Conservation (phyloP, 2,329 filamentous ascomycete genomes). For the Cladosporium sp. region DNA sequence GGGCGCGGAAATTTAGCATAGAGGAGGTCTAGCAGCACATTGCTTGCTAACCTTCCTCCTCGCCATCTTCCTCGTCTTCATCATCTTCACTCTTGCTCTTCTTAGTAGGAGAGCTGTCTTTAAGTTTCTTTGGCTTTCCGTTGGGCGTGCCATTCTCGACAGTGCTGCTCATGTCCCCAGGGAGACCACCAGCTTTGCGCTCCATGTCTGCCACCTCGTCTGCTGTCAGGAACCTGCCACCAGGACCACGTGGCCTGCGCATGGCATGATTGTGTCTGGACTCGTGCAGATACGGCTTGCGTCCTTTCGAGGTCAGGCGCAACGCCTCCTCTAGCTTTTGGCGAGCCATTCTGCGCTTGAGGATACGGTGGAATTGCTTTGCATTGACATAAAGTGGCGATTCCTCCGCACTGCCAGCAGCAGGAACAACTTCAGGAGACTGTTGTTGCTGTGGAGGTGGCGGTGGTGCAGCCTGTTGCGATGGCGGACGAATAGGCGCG, state of each 20-base stretch:
- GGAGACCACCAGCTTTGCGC: slow-evolving; percentile 42
- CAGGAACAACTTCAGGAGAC: slow-evolving; percentile 68
- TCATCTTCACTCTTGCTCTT: slow-evolving; percentile 14
- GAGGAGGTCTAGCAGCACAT: background rate
- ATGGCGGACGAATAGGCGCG: slow-evolving; percentile 66
- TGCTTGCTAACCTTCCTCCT: slow-evolving; percentile 9
- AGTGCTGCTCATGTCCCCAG: slow-evolving; percentile 8
- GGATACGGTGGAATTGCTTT: slow-evolving; percentile 95
- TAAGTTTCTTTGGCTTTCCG: slow-evolving; percentile 8
- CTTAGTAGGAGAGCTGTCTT: slow-evolving; percentile 8
- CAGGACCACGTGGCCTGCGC: slow-evolving; percentile 87
- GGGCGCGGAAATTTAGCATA: too few species aligned
- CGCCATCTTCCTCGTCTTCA: slow-evolving; percentile 16
- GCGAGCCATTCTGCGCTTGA: slow-evolving; percentile 88
- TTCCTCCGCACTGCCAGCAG: slow-evolving; percentile 71
- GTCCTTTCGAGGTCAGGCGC: slow-evolving; percentile 85
- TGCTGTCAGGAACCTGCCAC: slow-evolving; percentile 90
- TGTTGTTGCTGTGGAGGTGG: slow-evolving; percentile 53
- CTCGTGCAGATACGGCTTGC: slow-evolving; percentile 96
- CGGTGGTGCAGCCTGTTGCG: slow-evolving; percentile 49
- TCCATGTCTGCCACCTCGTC: slow-evolving; percentile 93
- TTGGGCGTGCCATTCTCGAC: slow-evolving; percentile 8
- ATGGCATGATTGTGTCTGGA: slow-evolving; percentile 98
- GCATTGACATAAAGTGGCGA: slow-evolving; percentile 96
- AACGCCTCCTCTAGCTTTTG: slow-evolving; percentile 92